Base-by-base conservation (phyloP, 352 stramenopile species). In the Phytophthora cryptogea region DNA sequence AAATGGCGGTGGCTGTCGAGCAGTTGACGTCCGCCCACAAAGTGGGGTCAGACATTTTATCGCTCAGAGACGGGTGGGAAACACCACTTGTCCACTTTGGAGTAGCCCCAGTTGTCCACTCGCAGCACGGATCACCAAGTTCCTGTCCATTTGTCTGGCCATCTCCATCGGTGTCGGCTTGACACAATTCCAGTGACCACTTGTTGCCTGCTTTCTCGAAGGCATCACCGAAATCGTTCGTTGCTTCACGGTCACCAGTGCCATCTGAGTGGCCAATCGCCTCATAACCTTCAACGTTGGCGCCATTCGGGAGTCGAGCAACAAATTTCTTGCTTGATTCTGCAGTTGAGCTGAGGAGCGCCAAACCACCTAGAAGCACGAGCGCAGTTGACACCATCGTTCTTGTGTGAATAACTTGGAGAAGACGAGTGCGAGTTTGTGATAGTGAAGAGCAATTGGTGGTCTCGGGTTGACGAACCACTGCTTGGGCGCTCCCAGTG, bases 151-250 rank as follows among this genome's bases (percentile, higher is more conserved):
- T 55, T 4, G 48, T 55, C 36, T 55, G 48, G 3, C 48, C 48
- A 10, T 55, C 48, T 37, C 48, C 48, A 37, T 55, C 48, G 6
- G 48, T 55, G 11, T 55, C 48, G 16, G 48, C 48, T 36, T 55
- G 35, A 16, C 48, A 55, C 48, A 55, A 45, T 13, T 31, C 48
- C 23, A 45, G 6, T 14, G 35, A 16, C 48, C 48, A 55, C 26
- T 28, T 45, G 14, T 45, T 55, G 4, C 48, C 35, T 16, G 48
- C 48, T 27, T 55, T 45, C 14, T 55, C 14, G 26, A 55, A 55
- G 26, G 35, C 48, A 2, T 55, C 7, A 8, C 48, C 48, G 35
- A 55, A 55, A 5, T 17, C 33, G 32, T 55, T 45, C 2, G 33
- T 55, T 8, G 33, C 14, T 28, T 55, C 48, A n/a, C 35, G 14